Evolutionary conservation across 2,329 filamentous ascomycete genomes (phyloP), one percentile per base, ranked within the genome.

Genomic region (Cordyceps militaris): DNA sequence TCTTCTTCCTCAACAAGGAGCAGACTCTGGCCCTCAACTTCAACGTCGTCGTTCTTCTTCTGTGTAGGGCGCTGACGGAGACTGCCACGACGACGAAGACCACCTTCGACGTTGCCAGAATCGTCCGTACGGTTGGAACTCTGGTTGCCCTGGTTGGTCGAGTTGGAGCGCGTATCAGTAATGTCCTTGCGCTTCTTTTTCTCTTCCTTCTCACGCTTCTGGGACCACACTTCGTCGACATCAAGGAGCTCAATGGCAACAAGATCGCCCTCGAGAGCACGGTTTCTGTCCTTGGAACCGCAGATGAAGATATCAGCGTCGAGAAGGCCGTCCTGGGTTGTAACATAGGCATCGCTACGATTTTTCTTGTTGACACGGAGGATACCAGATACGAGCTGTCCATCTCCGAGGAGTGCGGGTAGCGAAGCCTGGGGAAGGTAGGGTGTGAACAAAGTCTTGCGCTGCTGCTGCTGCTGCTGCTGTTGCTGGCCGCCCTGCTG

Each of bases 141-240:
- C 69, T 88, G 82, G 66, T 82, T 85, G 61, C 85, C 85, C 62
- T 87, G 88, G 66, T 85, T 89, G 63, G 83, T 88, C 61, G 88
- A 88, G 63, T 87, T 87, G 54, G 84, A 84, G 63, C 93, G 86
- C 59, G 90, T 92, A 70, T 97, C 94, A 34, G 91, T 95, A 60
- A 97, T 96, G 69, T 99, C 94, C 80, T 99, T 99, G 72, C 94
- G 89, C 79, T 97, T 99, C 84, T 99, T 99, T 83, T 99, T 99
- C 73, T 99, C 94, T 75, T 99, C 94, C 73, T 99, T 99, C 73
- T 99, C 94, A 58, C 91, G 90, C 81, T 99, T 99, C 78, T 99
- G 94, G 24, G 88, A 85, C 94, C 94, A 99, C 3, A 99, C 94
- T 70, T 99, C 94, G 70, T 97, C 94, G 8, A 99, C 94, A 68